These are phyloP conservation scores for Alnus rubra DNA, from an alignment of 306 rosid species.

Conservation along the genomic window DNA sequence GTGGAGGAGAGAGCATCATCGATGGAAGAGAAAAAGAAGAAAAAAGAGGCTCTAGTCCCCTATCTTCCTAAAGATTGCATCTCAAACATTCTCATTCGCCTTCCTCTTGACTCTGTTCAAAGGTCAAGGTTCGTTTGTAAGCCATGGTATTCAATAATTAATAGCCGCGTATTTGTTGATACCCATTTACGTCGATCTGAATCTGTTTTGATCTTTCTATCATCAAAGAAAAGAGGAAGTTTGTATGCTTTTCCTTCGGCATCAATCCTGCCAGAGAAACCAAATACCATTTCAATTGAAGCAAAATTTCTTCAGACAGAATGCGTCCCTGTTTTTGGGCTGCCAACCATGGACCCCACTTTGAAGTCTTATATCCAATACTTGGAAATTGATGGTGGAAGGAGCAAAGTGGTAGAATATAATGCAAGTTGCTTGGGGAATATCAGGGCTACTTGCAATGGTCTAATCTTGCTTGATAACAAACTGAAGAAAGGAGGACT, in stretches of 20 bases:
- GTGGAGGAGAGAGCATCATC: conserved; percentile 34
- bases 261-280: conserved; percentile 16
- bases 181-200: conserved; percentile 39
- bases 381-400: conserved; percentile 34
- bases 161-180: conserved; percentile 33
- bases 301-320: conserved; percentile 26
- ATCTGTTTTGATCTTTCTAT: conserved; percentile 47
- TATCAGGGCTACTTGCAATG: conserved; percentile 49
- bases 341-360: conserved; percentile 7
- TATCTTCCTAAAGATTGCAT: conserved; percentile 46
- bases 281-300: conserved; percentile 40
- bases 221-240: conserved; percentile 1
- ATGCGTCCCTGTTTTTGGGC: conserved; percentile 25
- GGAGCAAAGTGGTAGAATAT: conserved; percentile 33
- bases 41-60: conserved; percentile 29
- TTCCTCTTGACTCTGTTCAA: conserved; percentile 49
- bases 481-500: conserved; percentile 44
- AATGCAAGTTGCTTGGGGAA: conserved; percentile 36
- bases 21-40: conserved; percentile 39
- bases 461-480: conserved; percentile 51
- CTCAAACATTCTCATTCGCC: conserved; percentile 46
- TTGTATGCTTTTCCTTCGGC: not conserved
- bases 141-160: conserved; percentile 42
- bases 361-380: conserved; percentile 28
- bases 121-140: conserved; percentile 51